Evolutionary conservation across 2,329 filamentous ascomycete genomes (phyloP), one percentile per base, ranked within the genome.

Genomic region (Cucurbitaria berberidis): DNA sequence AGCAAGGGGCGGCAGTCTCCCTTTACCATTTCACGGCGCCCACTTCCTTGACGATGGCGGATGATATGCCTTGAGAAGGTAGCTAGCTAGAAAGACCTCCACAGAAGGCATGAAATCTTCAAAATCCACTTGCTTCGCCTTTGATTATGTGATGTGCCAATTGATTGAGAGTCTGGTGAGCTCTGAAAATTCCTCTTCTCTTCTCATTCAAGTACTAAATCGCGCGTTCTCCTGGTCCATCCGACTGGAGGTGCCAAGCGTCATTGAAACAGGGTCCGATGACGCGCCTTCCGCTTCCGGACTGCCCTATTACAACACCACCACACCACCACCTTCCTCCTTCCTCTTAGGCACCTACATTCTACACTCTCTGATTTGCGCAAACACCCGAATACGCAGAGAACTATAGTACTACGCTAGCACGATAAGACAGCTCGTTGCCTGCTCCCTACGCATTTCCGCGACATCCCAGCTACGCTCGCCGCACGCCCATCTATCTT

Each of bases 241-340:
- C 15, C 30, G 16, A 39, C 21, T 21, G 15, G 8, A 21, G 3
- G 10, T 15, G 36, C 36, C 36, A 39, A 39, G 36, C 36, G 2
- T n/a, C 36, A 22, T 15, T 22, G 18, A 39, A 34, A 39, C 36
- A 21, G 36, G 36, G 36, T 39, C 36, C 48, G 30, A 55, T 55
- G 52, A 58, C 48, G 55, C 46, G 48, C 55, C 53, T 57, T 47
- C 56, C 49, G 49, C 44, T 41, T 57, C 35, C 36, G 50, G 56
- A 32, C 35, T 41, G n/a, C 24, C 30, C 22, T 27, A 27, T 10
- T 10, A 27, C 29, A 26, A 26, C 9, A 5, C 29, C n/a, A 39
- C n/a, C 10, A 16, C 8, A 29, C 34, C 36, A 38, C 26, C 45
- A 41, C 45, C 36, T 48, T 48, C 45, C 45, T 40, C 27, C 5